phyloP scores from a whole-genome alignment of 2,329 filamentous ascomycete genomes.

The Lecanoromycetidae sp. region DNA sequence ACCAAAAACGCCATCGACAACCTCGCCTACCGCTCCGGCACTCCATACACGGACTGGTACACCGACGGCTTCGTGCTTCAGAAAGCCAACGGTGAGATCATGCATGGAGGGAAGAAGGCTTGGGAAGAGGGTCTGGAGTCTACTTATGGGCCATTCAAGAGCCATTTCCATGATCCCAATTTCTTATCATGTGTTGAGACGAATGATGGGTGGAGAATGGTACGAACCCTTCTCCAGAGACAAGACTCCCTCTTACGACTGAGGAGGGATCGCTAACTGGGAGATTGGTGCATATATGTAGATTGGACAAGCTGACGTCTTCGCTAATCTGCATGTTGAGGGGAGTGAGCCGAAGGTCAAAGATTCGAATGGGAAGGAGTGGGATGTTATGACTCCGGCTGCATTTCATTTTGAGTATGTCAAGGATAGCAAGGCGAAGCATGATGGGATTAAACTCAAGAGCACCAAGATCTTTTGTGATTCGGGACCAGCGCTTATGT shows the following conservation, averaged over 20 bases:
- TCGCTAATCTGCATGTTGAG: neutral
- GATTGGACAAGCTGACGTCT: neutral
- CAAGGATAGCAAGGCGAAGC: conserved; percentile 2
- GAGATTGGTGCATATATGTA: too few relatives aligned
- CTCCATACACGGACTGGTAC: neutral
- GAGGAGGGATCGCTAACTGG: too few relatives aligned
- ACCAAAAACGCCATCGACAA: neutral
- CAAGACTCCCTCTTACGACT: too few relatives aligned
- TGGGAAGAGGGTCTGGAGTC: neutral
- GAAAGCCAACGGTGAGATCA: neutral
- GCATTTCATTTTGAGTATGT: conserved; percentile 5
- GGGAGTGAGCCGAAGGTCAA: neutral
- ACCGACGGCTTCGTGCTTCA: neutral
- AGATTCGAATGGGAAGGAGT: neutral
- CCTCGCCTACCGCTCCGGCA: neutral
- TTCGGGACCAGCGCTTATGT: neutral
- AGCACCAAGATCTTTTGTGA: conserved; percentile 2
- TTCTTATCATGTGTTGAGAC: neutral
- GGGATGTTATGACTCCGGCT: conserved; percentile 2
- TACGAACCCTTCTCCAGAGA: neutral
- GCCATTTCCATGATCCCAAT: neutral
- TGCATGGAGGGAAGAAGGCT: neutral
- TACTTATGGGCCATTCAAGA: neutral
- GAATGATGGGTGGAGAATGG: neutral
- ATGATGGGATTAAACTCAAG: neutral